Base-by-base conservation (phyloP, 805 yeast genomes). In the Metschnikowia henanensis region DNA sequence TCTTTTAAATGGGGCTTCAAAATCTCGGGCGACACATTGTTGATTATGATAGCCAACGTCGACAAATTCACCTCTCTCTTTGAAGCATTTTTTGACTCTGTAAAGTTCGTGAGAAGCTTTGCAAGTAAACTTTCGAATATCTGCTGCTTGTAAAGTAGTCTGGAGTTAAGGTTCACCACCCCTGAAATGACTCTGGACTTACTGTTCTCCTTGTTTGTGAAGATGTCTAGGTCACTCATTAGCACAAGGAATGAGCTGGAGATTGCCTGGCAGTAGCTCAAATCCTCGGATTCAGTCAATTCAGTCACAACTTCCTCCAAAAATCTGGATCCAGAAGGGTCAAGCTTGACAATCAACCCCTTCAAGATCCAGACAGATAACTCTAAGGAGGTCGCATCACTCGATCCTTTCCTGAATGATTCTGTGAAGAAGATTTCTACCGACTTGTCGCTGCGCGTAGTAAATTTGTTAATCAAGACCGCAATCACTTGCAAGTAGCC, bases 61-160 rank as follows among this genome's bases (percentile, higher is more conserved):
- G 80, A 72, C 48, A 91, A 65, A 51, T 80, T 80, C 37, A 78
- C 75, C 37, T 80, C 76, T 48, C 76, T 76, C 15, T 51, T 49
- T 3, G 47, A 37, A 1, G 51, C 55, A 9, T 55, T 50, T 6
- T 53, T 38, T 12, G 38, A 29, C 8, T 41, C 34, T 10, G 35
- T 62, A 59, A 76, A 81, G 3, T 73, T 74, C 0, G 63, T 58
- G 6, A 84, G 77, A 25, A 89, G 59, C 23, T 60, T 62, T 0
- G 86, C 85, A 5, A 88, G 71, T 1, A 81, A 66, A 7, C 72
- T 65, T 46, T 80, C 79, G 59, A 89, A 88, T 20, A 87, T 73
- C 50, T 82, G 82, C 58, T 94, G 99, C 59, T 89, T 89, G 72
- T 85, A 88, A 19, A 94, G 70, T 35, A 77, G 62, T 46, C 86